Evolutionary conservation across 805 yeast species (phyloP).

Genomic region (Ogataea nakhonphanomensis): DNA sequence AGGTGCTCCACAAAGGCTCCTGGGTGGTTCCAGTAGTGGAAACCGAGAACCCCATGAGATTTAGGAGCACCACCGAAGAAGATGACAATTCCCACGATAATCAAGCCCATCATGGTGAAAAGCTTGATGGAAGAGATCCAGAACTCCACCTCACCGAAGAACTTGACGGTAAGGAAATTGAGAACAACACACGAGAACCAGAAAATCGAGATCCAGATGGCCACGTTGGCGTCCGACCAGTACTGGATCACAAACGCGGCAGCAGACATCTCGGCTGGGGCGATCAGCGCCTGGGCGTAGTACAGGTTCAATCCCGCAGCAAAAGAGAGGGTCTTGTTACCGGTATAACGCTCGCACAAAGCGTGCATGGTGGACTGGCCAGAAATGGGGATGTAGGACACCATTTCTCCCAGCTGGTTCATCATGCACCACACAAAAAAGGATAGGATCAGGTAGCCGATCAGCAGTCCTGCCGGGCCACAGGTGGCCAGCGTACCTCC

Average conservation of each 20-base stretch:
- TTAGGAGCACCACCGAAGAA: slow-evolving; percentile 67
- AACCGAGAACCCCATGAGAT: slow-evolving; percentile 41
- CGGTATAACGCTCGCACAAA: slow-evolving; percentile 29
- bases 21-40: slow-evolving; percentile 38
- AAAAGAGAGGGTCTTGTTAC: slow-evolving; percentile 56
- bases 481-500: slow-evolving; percentile 35
- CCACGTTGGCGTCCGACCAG: slow-evolving; percentile 59
- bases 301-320: slow-evolving; percentile 49
- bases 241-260: slow-evolving; percentile 60
- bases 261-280: slow-evolving; percentile 62
- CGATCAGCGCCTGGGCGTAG: slow-evolving; percentile 48
- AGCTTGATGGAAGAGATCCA: slow-evolving; percentile 67
- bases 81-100: slow-evolving; percentile 52
- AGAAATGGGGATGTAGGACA: slow-evolving; percentile 55
- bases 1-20: slow-evolving; percentile 50
- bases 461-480: slow-evolving; percentile 45
- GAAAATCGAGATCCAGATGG: slow-evolving; percentile 58
- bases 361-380: slow-evolving; percentile 67
- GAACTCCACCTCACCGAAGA: slow-evolving; percentile 54
- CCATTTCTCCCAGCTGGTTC: slow-evolving; percentile 66
- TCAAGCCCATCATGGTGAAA: slow-evolving; percentile 58
- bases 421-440: slow-evolving; percentile 62
- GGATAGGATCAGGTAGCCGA: slow-evolving; percentile 62
- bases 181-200: slow-evolving; percentile 43
- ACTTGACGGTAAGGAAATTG: slow-evolving; percentile 51